Base-by-base conservation (phyloP, 2,329 filamentous ascomycete species). In the Beauveria asiatica region DNA sequence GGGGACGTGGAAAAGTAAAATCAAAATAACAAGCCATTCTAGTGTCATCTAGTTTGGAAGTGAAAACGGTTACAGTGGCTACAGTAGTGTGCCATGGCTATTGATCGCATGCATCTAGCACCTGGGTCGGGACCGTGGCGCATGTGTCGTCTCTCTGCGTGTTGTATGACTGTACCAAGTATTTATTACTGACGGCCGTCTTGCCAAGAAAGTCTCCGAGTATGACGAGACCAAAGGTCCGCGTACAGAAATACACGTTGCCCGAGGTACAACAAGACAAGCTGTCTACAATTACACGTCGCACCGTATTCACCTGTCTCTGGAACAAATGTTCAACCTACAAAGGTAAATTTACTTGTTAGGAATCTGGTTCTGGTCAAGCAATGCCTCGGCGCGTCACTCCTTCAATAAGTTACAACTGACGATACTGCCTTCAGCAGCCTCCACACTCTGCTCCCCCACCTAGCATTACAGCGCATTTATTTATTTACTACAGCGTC, bases 1-100 rank as follows among this genome's bases (percentile, higher is more conserved):
- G 57, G 57, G 57, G 49, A 23, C 8, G 13, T 21, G 1, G 23
- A 44, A 41, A 37, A 37, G 42, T 30, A 60, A 59, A 50, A 54
- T 49, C 53, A 49, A 44, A 23, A 13, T 33, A 30, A 9, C 11
- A 1, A 33, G 25, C 30, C 9, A 25, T 5, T 19, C 30, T 21
- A 48, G 17, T 37, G 21, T 11, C 8, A 23, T 10, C 7, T 10
- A 27, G 16, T 5, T 3, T 49, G 33, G 25, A 37, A 39, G 54
- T 16, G 10, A 27, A 45, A 37, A 60, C 61, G 54, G 30, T 27
- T 61, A 50, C 62, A 62, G 61, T 62, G 63, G 61, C 45, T 61
- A 63, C 63, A 33, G 30, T 33, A 33, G 11, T 33, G 41, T n/a
- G 16, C 17, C 8, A 2, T 42, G 41, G 17, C 41, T 42, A n/a